A percentile compares a stretch with the other conserved stretches of the same genome.
These are phyloP conservation scores for Colletotrichum australisinense DNA, from an alignment of 2,329 filamentous ascomycete genomes.

Conservation along the genomic window DNA sequence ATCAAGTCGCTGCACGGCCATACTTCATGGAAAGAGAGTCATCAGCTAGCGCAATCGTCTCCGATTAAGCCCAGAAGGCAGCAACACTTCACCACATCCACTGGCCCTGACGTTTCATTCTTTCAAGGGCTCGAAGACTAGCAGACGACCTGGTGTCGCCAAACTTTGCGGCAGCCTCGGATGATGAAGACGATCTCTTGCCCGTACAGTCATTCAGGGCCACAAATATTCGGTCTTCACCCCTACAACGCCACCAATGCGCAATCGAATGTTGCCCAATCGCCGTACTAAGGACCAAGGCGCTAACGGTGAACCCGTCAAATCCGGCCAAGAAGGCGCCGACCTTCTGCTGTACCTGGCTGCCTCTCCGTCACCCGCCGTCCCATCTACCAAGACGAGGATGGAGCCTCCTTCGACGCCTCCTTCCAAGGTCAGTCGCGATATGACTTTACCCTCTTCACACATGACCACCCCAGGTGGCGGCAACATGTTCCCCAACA, in stretches of 20 bases:
- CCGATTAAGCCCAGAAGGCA: slow-evolving; percentile 83
- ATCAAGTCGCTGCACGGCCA: slow-evolving; percentile 67
- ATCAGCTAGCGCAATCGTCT: slow-evolving; percentile 86
- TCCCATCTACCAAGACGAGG: slow-evolving; percentile 60
- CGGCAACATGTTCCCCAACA: slow-evolving; percentile 76
- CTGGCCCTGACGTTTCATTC: slow-evolving; percentile 81
- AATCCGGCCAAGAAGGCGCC: slow-evolving; percentile 81
- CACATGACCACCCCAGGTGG: slow-evolving; percentile 91
- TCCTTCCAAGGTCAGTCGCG: slow-evolving; percentile 71
- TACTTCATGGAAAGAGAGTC: slow-evolving; percentile 79
- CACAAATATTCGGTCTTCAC: slow-evolving; percentile 78
- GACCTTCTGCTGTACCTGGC: slow-evolving; percentile 87
- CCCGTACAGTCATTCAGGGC: slow-evolving; percentile 79
- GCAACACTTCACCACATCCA: slow-evolving; percentile 78
- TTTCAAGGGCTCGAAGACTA: slow-evolving; percentile 77
- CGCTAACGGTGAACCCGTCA: slow-evolving; percentile 58
- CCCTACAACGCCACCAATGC: slow-evolving; percentile 85
- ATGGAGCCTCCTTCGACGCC: slow-evolving; percentile 83
- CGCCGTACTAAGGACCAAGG: slow-evolving; percentile 61
- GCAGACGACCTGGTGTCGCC: slow-evolving; percentile 71
- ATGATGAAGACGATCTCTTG: slow-evolving; percentile 87
- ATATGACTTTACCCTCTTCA: slow-evolving; percentile 79
- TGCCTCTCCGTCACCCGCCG: slow-evolving; percentile 89
- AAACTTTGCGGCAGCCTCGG: slow-evolving; percentile 72
- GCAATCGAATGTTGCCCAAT: slow-evolving; percentile 60